Evolutionary conservation across 2,329 filamentous ascomycete species (phyloP), one percentile per base, ranked within the genome.

Genomic region (Diaporthe helianthi): DNA sequence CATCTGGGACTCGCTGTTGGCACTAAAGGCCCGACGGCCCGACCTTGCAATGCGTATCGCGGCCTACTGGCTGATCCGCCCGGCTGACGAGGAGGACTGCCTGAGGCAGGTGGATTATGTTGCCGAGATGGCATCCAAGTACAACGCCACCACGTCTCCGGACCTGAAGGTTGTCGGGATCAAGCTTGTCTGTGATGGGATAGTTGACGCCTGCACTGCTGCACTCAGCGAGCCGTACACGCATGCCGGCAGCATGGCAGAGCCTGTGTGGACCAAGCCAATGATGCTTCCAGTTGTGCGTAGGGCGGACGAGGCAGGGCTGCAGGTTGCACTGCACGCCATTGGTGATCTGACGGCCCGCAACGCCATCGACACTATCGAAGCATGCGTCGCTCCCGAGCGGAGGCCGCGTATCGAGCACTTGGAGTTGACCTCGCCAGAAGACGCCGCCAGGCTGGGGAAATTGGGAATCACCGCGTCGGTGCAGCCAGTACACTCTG

Each of bases 151-250:
- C 2, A 83, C 79, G 6, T 82, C 78, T 58, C 84, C 83, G 1
- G 81, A 85, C 71, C 81, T 81, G 67, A 84, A 85, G 22, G 76
- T 91, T 10, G 84, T 87, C 0, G 89, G 89, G 5, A 84, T 91
- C 76, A 91, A 91, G 75, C 77, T 91, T 26, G 89, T 91, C 47
- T 87, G 86, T 73, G 89, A 91, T 70, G 89, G 89, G 13, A 87
- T 89, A 44, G 82, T 91, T 46, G 89, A 91, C 72, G 86, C 86
- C 0, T 91, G 89, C 76, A 91, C 89, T 1, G 89, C 89, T 0
- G 87, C 85, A 0, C 77, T 91, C 2, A 80, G 81, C 1, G 83
- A 89, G 74, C 88, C 89, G 0, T 91, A 91, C 74, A 80, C 83
- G 8, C 76, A 79, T 4, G 84, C 83, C 71, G 82, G 80, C 1